These are phyloP conservation scores for Xylaria grammica DNA, from an alignment of 495 filamentous ascomycete species.

Conservation along the genomic window DNA sequence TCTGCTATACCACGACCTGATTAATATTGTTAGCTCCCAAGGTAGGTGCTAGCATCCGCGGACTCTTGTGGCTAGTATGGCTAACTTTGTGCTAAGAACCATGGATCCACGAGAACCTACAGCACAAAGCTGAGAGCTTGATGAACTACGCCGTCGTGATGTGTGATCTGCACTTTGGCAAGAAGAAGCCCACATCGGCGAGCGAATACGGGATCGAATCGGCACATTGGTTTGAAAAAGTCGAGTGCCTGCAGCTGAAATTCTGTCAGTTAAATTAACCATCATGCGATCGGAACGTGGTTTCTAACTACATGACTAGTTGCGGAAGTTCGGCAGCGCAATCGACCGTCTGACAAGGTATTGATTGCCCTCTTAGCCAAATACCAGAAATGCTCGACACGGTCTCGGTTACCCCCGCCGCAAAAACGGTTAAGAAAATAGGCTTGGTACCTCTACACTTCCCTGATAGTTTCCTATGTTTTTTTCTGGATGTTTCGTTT, in stretches of 20 bases:
- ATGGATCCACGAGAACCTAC: conserved; percentile 11
- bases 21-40: conserved; percentile 22
- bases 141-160: conserved; percentile 39
- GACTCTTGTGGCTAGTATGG: not conserved
- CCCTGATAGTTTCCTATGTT: not conserved
- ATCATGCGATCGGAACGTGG: not conserved
- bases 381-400: conserved; percentile 17
- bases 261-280: conserved; percentile 28
- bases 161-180: conserved; percentile 38
- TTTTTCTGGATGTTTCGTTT: conserved; percentile 9
- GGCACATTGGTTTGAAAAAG: conserved; percentile 7
- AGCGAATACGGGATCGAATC: conserved; percentile 25
- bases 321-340: conserved; percentile 19
- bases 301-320: conserved; percentile 3
- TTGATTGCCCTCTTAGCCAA: conserved; percentile 20
- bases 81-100: conserved; percentile 27
- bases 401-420: conserved; percentile 17
- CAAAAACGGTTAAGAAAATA: conserved; percentile 19
- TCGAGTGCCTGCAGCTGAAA: conserved; percentile 11
- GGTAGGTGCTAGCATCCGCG: conserved; percentile 23
- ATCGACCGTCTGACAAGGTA: conserved; percentile 13
- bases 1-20: conserved; percentile 37
- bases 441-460: conserved; percentile 6
- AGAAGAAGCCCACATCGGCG: conserved; percentile 35
- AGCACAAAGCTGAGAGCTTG: conserved; percentile 5